Evolutionary conservation across 2,329 filamentous ascomycete genomes (phyloP), one percentile per base, ranked within the genome.

Genomic region (Diaporthe caulivora): DNA sequence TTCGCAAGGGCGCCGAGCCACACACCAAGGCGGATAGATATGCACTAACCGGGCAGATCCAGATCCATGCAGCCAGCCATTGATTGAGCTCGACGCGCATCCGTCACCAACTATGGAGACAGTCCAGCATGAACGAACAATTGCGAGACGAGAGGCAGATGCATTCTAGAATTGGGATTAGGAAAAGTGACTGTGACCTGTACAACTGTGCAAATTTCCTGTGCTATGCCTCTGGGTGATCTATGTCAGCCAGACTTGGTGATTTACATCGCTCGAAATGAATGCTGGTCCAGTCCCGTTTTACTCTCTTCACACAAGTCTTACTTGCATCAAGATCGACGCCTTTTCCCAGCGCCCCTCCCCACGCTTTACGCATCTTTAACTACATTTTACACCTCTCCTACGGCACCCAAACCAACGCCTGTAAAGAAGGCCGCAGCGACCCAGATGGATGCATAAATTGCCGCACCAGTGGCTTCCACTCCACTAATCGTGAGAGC

Each of bases 371-470:
- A 31, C 15, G 18, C 24, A 34, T 15, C 18, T 37, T 62, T 37
- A 18, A 6, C 24, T 57, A 17, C 34, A 53, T 62, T 70, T 83
- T 83, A 85, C 80, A 89, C 82, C 80, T 89, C 80, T 77, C 86
- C 82, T 54, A 91, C 87, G 71, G 86, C 82, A 37, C 86, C 87
- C 49, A 92, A 80, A 1, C 83, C 86, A n/a, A 86, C 44, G 18
- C 92, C 93, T 3, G 90, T 89, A 70, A 92, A 79, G 17, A 88
- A 80, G 4, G 90, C 88, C 9, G 92, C 93, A 29, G 87, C 78
- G n/a, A 89, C 90, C 95, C 95, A 98, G 47, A 96, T 86, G 29
- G 86, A 85, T 2, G 93, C 91, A 87, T 95, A 98, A 0, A 88
- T 90, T 3, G 87, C 84, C 1, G 95, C 94, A 15, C 95, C 96